Base-by-base conservation (phyloP, 805 yeast species). In the Yarrowia deformans region DNA sequence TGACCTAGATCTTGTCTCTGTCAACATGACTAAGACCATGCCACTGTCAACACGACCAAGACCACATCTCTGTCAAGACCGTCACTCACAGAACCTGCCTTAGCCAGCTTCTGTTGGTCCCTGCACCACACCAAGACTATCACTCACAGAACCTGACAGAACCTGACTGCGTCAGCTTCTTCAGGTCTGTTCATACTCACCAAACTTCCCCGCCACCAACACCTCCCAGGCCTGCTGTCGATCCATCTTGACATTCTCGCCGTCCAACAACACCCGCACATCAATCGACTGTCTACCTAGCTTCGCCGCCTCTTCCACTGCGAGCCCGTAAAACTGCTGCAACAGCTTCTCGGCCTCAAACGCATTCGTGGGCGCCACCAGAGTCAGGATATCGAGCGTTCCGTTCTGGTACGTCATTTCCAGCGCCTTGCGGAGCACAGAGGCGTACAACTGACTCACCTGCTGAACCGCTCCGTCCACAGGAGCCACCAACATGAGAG, bases 181-280 rank as follows among this genome's bases (percentile, higher is more conserved):
- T 14, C 29, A 6, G 7, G 7, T 13, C 46, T 10, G 8, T n/a
- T 34, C 23, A 12, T 42, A 69, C 68, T 34, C 56, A 72, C 70
- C 80, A 49, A 49, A 61, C 61, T 72, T 74, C 2, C 77, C 78
- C 10, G 74, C 75, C 8, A 74, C 72, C 32, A 78, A 70, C 8
- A 75, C 79, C 69, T 78, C 80, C 80, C 80, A 78, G 2, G 67
- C 60, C 64, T 75, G 74, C 14, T 72, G 60, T 40, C 75, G 35
- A 3, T 68, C 71, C 39, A 48, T 42, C 8, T 75, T 76, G 16
- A 77, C 69, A 43, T 76, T 75, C 45, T 73, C 72, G 12, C 80
- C 80, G 42, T 78, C 79, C 18, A 78, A 69, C 69, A 78, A 70
- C 13, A 78, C 78, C 4, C 74, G 68, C 23, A 76, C 73, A 12